A percentile compares a stretch with the other conserved stretches of the same genome.
Evolutionary conservation across 768 basidiomycete genomes (phyloP).

Genomic region (Leccinum subgranulosum): DNA sequence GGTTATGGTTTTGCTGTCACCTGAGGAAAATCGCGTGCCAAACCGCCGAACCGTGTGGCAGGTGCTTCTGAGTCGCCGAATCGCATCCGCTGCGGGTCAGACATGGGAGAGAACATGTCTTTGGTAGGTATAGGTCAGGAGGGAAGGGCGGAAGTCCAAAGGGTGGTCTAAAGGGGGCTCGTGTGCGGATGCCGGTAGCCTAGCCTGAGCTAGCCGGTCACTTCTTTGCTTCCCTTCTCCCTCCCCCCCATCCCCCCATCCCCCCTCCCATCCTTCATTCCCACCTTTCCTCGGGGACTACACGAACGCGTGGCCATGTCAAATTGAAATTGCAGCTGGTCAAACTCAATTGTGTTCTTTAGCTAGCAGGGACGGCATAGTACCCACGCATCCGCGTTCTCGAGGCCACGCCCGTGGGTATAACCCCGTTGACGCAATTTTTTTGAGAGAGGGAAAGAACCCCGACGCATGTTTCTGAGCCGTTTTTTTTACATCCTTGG

Average conservation of each 20-base stretch:
- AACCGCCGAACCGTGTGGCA: neutral
- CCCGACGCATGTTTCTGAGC: neutral
- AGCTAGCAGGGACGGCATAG: neutral
- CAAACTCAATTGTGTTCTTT: conserved; percentile 14
- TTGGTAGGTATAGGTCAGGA: neutral
- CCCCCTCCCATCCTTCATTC: neutral
- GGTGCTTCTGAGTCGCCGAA: conserved; percentile 1
- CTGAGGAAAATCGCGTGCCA: neutral
- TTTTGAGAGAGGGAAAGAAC: neutral
- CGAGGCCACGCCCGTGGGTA: conserved; percentile 3
- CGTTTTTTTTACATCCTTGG: neutral
- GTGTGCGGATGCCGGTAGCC: neutral
- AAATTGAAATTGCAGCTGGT: conserved; percentile 18
- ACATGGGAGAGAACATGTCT: conserved; percentile 1
- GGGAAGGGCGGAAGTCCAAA: neutral
- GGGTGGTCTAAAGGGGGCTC: neutral
- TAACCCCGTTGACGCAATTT: neutral
- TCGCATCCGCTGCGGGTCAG: neutral
- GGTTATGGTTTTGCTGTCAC: neutral
- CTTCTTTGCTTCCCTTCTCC: neutral
- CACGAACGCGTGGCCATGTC: conserved; percentile 3
- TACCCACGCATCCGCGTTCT: conserved; percentile 10
- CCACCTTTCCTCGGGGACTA: neutral
- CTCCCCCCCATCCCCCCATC: neutral
- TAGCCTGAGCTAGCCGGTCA: neutral